Evolutionary conservation across 257 asterid species (phyloP).

Genomic region (Nicotiana knightiana): DNA sequence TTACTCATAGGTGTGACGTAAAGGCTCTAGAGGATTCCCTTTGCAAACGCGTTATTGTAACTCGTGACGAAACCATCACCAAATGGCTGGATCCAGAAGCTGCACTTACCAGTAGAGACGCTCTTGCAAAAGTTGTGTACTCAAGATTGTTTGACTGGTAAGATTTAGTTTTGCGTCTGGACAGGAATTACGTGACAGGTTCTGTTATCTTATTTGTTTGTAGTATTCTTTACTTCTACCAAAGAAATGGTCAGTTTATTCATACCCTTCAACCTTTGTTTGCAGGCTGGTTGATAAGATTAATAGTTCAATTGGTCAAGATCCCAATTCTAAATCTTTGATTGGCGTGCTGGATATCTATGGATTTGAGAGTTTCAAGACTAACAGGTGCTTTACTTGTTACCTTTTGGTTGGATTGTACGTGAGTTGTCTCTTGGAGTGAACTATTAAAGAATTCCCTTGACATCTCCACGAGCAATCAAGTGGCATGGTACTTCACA

Average conservation of each 20-base stretch:
- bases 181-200: not conserved
- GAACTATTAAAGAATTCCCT: not conserved
- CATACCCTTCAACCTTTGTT: not conserved
- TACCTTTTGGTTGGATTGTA: constrained; percentile 18
- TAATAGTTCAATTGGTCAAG: constrained; percentile 47
- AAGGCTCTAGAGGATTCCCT: constrained; percentile 94
- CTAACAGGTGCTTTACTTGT: constrained; percentile 55
- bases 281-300: constrained; percentile 51
- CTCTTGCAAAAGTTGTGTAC: constrained; percentile 89
- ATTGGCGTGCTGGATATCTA: constrained; percentile 54
- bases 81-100: constrained; percentile 93
- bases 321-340: constrained; percentile 36
- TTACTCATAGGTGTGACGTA: constrained; percentile 70
- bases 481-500: not conserved
- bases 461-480: not conserved
- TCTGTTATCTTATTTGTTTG: not conserved
- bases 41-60: constrained; percentile 88
- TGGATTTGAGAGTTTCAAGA: constrained; percentile 59
- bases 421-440: constrained; percentile 9
- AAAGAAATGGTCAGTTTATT: not conserved
- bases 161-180: constrained; percentile 18
- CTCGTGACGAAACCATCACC: constrained; percentile 95
- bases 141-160: constrained; percentile 95
- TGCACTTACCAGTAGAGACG: constrained; percentile 88
- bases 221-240: not conserved